Percentiles rank a stretch among this genome's conserved stretches.
Evolutionary conservation across 352 stramenopile species (phyloP).

Genomic region (Globisporangium abappressorium): DNA sequence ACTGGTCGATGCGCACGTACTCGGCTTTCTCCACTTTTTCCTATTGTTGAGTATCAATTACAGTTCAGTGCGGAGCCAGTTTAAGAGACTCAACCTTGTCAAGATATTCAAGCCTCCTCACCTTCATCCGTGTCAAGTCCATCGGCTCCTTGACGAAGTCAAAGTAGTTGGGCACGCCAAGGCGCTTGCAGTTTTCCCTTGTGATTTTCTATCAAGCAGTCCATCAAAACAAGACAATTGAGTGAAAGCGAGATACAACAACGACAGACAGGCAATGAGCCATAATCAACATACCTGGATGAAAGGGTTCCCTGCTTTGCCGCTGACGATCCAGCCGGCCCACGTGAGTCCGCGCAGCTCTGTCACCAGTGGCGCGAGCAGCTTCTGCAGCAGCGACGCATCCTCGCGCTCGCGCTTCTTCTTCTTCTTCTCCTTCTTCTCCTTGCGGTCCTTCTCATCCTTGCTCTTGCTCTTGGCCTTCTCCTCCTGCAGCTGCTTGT

Average conservation of each 20-base stretch:
- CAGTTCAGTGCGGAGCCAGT: neutral
- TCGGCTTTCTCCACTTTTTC: conserved; percentile 75
- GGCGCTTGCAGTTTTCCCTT: conserved; percentile 78
- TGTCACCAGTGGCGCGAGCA: conserved; percentile 61
- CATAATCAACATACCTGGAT: conserved; percentile 28
- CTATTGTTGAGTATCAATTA: neutral
- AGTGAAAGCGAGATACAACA: neutral
- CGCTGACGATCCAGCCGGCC: conserved; percentile 66
- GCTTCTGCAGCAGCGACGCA: conserved; percentile 61
- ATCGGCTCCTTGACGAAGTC: conserved; percentile 79
- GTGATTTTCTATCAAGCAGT: conserved; percentile 59
- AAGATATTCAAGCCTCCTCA: neutral
- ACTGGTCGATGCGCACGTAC: conserved; percentile 77
- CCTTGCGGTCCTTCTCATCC: conserved; percentile 71
- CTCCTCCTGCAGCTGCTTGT: conserved; percentile 37
- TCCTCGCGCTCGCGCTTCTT: conserved; percentile 80
- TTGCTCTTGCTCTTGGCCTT: conserved; percentile 51
- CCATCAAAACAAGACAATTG: neutral
- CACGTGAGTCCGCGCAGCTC: conserved; percentile 72
- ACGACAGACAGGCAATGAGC: neutral
- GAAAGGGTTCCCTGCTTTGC: conserved; percentile 78
- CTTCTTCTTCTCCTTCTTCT: conserved; percentile 86
- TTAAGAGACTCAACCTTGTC: neutral
- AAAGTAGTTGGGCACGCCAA: conserved; percentile 85
- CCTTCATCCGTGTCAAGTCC: conserved; percentile 82